phyloP scores from a whole-genome alignment of 345 rosid genomes.

The Syzygium oleosum region DNA sequence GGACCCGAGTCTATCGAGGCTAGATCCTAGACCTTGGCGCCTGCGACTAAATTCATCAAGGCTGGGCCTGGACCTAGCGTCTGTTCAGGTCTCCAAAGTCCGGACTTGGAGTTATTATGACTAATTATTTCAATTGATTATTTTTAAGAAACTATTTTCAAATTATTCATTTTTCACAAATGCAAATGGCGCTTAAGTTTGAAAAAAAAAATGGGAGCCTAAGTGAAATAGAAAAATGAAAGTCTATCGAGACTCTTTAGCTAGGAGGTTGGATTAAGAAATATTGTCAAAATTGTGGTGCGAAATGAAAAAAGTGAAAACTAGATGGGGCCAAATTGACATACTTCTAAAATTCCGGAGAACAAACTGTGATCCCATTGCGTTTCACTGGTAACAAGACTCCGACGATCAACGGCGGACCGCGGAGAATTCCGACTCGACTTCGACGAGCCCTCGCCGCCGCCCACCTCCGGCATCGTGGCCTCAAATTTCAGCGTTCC shows the following conservation, averaged over 20 bases:
- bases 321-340: not conserved
- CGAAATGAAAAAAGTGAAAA: not conserved
- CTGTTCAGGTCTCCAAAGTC: accelerated
- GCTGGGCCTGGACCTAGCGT: not conserved
- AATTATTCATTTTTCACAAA: accelerated
- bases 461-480: not conserved
- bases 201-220: not conserved
- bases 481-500: not conserved
- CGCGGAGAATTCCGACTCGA: not conserved
- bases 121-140: accelerated
- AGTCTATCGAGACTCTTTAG: not conserved
- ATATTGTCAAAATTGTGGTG: not conserved
- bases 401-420: not conserved
- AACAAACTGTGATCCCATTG: not conserved
- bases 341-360: not conserved
- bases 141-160: too few relatives aligned
- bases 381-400: not conserved
- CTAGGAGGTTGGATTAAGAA: not conserved
- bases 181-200: accelerated
- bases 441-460: not conserved
- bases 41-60: accelerated
- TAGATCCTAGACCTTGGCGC: not conserved
- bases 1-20: not conserved
- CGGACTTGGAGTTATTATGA: accelerated
- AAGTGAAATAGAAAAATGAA: not conserved